These are phyloP conservation scores for Evansstolkia leycettana DNA, from an alignment of 495 filamentous ascomycete species.

Conservation along the genomic window DNA sequence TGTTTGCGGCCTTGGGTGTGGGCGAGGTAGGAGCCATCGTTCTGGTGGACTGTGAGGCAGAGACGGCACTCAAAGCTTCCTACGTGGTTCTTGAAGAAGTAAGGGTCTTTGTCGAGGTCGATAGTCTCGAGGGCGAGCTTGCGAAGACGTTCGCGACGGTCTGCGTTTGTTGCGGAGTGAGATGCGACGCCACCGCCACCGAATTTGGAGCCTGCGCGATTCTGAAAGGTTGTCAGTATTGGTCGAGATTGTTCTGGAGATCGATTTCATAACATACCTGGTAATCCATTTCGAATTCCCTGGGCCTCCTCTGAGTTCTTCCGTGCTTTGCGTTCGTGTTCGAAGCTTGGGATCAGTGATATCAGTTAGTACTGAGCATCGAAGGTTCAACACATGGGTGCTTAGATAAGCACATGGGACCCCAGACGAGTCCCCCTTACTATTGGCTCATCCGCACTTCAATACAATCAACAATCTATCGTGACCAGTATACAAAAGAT, in stretches of 20 bases:
- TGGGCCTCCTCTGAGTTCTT: no score
- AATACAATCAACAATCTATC: no score
- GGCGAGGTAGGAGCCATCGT: slow-evolving; percentile 97
- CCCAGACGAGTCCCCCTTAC: no score
- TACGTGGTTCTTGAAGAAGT: slow-evolving; percentile 99
- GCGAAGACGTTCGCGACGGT: slow-evolving; percentile 91
- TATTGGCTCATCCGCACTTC: no score
- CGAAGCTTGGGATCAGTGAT: no score
- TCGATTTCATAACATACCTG: slow-evolving; percentile 30
- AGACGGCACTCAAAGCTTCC: slow-evolving; percentile 97
- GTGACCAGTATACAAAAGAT: no score
- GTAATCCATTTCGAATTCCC: slow-evolving; percentile 40
- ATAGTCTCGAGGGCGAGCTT: slow-evolving; percentile 98
- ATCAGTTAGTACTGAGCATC: no score
- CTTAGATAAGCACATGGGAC: no score
- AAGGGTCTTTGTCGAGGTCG: slow-evolving; percentile 98
- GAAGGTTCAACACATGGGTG: background rate
- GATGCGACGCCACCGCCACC: slow-evolving; percentile 95
- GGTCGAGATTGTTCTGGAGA: slow-evolving; percentile 4
- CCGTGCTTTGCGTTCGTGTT: no score
- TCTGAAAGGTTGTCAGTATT: slow-evolving; percentile 40
- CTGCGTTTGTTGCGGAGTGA: slow-evolving; percentile 84
- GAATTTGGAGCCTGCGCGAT: slow-evolving; percentile 95
- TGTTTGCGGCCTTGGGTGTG: slow-evolving; percentile 99
- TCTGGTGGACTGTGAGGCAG: slow-evolving; percentile 98